These are phyloP conservation scores for Leucogyrophana mollusca DNA, from an alignment of 768 basidiomycete species.

Conservation along the genomic window DNA sequence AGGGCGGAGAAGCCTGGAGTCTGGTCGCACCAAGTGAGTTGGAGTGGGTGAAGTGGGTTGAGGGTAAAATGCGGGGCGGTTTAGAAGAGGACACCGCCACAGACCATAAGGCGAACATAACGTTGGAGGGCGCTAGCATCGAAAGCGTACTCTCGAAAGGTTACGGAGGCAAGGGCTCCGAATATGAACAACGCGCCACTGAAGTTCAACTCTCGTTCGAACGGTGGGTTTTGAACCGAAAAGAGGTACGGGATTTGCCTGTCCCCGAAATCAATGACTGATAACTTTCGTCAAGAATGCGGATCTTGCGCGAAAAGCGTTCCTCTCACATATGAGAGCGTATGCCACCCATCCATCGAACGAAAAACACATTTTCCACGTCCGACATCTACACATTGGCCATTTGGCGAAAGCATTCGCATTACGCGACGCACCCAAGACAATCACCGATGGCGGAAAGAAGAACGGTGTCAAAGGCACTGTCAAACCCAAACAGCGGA, in stretches of 20 bases:
- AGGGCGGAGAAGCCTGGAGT: constrained; percentile 94
- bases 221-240: constrained; percentile 79
- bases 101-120: constrained; percentile 38
- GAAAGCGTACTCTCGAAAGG: constrained; percentile 76
- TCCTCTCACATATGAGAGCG: constrained; percentile 89
- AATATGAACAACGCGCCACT: constrained; percentile 88
- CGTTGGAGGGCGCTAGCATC: constrained; percentile 58
- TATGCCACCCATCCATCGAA: constrained; percentile 95
- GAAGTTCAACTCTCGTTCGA: constrained; percentile 96
- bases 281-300: constrained; percentile 56
- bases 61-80: constrained; percentile 72
- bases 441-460: constrained; percentile 26
- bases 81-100: constrained; percentile 18
- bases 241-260: constrained; percentile 52
- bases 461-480: constrained; percentile 11
- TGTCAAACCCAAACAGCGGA: not conserved
- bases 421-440: constrained; percentile 76
- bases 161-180: constrained; percentile 79
- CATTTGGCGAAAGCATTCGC: constrained; percentile 93
- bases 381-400: constrained; percentile 90
- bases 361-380: constrained; percentile 97
- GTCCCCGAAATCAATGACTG: constrained; percentile 2
- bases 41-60: constrained; percentile 90
- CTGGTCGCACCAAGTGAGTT: constrained; percentile 85
- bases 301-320: constrained; percentile 78